Evolutionary conservation across 306 rosid species (phyloP).

Genomic region (Citrullus mucosospermus): DNA sequence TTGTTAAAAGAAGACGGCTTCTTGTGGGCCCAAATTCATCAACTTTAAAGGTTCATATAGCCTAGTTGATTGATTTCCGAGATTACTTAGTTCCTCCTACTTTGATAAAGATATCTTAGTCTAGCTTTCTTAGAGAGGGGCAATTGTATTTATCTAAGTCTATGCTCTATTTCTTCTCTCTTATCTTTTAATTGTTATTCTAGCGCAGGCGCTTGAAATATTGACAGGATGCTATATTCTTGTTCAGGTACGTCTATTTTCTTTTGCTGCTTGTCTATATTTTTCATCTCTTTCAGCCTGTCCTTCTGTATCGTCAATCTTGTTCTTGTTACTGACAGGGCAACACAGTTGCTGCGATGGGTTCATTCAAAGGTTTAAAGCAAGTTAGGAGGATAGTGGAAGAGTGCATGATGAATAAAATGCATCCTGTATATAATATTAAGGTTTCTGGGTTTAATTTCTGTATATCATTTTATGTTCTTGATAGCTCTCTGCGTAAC

Average conservation of each 20-base stretch:
- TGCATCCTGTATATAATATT: conserved; percentile 91
- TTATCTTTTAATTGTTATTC: conserved; percentile 1
- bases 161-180: background rate
- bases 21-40: conserved; percentile 83
- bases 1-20: conserved; percentile 63
- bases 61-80: background rate
- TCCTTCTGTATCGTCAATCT: background rate
- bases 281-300: background rate
- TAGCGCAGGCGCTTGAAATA: conserved; percentile 52
- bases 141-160: background rate
- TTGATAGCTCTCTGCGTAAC: background rate
- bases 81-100: background rate
- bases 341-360: conserved; percentile 78
- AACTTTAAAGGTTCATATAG: conserved; percentile 57
- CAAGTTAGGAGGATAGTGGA: conserved; percentile 75
- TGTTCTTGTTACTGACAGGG: conserved; percentile 36
- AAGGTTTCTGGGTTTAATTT: conserved; percentile 34
- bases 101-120: background rate
- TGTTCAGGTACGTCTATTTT: conserved; percentile 48
- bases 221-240: conserved; percentile 78
- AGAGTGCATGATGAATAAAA: conserved; percentile 70
- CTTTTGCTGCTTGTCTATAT: background rate
- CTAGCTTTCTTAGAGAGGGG: background rate
- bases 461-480: background rate
- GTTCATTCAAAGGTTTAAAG: conserved; percentile 81